These are phyloP conservation scores for Colletotrichum brevisporum DNA, from an alignment of 2,329 filamentous ascomycete genomes.

Conservation along the genomic window DNA sequence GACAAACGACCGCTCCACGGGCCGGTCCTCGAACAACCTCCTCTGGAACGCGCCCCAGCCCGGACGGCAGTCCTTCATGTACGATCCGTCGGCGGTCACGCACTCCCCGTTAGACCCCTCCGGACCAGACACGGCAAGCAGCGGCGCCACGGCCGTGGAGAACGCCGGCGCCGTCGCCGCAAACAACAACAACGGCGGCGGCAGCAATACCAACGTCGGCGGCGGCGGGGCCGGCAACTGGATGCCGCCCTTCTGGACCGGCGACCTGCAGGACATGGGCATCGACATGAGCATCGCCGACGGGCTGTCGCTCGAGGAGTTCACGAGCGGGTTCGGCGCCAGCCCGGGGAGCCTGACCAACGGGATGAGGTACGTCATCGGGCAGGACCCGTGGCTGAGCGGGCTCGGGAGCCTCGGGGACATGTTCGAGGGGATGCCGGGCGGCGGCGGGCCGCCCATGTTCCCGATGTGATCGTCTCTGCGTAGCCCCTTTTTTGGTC, in stretches of 20 bases:
- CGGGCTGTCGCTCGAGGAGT: conserved; percentile 38
- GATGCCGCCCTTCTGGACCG: conserved; percentile 18
- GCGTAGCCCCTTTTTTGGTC: background rate
- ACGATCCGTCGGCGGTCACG: conserved; percentile 44
- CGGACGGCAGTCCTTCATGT: conserved; percentile 55
- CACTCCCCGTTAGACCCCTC: conserved; percentile 21
- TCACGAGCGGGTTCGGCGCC: conserved; percentile 38
- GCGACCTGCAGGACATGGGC: conserved; percentile 36
- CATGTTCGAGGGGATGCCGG: conserved; percentile 53
- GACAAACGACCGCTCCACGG: conserved; percentile 54
- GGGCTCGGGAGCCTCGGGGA: conserved; percentile 49
- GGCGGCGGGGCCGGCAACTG: conserved; percentile 14
- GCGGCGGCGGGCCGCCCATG: conserved; percentile 45
- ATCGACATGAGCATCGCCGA: conserved; percentile 35
- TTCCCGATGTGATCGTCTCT: conserved; percentile 50
- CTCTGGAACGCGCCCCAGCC: conserved; percentile 44
- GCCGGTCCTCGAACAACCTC: conserved; percentile 37
- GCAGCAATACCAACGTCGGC: background rate
- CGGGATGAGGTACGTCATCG: conserved; percentile 52
- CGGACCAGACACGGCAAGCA: conserved; percentile 16
- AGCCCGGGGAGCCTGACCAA: conserved; percentile 40
- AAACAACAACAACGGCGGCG: conserved; percentile 7
- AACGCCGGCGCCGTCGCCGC: background rate
- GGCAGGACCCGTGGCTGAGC: conserved; percentile 57
- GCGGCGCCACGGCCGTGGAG: conserved; percentile 16